Percentiles rank a stretch among this genome's conserved stretches.
These are phyloP conservation scores for Vitellaria paradoxa DNA, from an alignment of 179 eudicot species.

Conservation along the genomic window DNA sequence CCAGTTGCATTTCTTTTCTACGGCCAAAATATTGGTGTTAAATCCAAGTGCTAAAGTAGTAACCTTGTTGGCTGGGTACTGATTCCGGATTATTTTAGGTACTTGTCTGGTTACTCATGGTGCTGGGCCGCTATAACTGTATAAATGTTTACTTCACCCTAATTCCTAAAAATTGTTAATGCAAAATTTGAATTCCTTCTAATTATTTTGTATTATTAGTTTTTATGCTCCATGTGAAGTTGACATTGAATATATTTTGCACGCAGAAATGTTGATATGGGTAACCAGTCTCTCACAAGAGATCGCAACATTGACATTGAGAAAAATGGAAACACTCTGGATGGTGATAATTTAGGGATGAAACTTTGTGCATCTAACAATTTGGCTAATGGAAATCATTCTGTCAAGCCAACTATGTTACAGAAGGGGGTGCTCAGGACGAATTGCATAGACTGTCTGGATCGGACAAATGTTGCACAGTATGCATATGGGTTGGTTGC, in stretches of 20 bases:
- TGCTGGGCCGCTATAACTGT: not conserved
- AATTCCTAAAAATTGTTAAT: not conserved
- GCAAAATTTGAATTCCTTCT: constrained; percentile 1
- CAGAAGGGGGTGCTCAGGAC: constrained; percentile 89
- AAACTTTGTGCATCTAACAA: constrained; percentile 22
- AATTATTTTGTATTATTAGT: not conserved
- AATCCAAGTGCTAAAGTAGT: not conserved
- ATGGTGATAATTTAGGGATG: constrained; percentile 32
- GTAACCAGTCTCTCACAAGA: constrained; percentile 19
- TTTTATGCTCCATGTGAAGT: not conserved
- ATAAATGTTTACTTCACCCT: not conserved
- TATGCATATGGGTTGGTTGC: constrained; percentile 94
- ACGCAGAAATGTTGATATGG: constrained; percentile 39
- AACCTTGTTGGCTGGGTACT: not conserved
- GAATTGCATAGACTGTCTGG: constrained; percentile 94
- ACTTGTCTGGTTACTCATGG: not conserved
- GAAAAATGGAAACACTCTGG: constrained; percentile 30
- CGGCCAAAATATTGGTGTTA: not conserved
- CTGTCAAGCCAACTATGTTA: constrained; percentile 44
- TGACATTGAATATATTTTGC: constrained; percentile 7
- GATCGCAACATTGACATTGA: constrained; percentile 6
- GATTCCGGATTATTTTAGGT: not conserved
- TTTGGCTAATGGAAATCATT: constrained; percentile 28
- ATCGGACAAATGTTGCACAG: constrained; percentile 95
- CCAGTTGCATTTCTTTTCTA: not conserved